Percentiles rank a stretch among this genome's conserved stretches.
Evolutionary conservation across 192 early-diverging fungal species (phyloP).

Genomic region (Backusella circina): DNA sequence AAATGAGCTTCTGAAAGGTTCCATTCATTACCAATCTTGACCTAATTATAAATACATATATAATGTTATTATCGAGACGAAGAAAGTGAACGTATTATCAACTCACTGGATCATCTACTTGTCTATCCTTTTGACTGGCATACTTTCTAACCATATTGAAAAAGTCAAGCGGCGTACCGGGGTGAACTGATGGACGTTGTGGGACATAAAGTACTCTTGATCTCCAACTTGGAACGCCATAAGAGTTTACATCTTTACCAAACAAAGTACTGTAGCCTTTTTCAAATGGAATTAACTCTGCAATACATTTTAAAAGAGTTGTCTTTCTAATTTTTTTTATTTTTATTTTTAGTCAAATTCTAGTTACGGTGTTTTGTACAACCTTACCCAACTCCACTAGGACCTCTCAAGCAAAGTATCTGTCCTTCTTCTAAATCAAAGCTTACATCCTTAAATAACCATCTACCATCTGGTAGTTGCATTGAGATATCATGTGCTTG

Average conservation of each 20-base stretch:
- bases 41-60: conserved; percentile 19
- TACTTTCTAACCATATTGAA: conserved; percentile 54
- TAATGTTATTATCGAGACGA: no score
- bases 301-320: conserved; percentile 80
- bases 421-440: conserved; percentile 52
- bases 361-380: background rate
- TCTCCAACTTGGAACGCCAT: conserved; percentile 72
- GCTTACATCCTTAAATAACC: conserved; percentile 55
- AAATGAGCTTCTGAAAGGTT: conserved; percentile 61
- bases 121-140: conserved; percentile 38
- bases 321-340: conserved; percentile 66
- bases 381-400: conserved; percentile 66
- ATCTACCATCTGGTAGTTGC: conserved; percentile 39
- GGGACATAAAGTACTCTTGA: conserved; percentile 85
- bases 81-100: background rate
- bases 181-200: conserved; percentile 66
- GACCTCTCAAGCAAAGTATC: conserved; percentile 58
- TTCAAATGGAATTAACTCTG: conserved; percentile 65
- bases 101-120: conserved; percentile 55
- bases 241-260: conserved; percentile 48
- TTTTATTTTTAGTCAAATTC: background rate
- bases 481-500: conserved; percentile 10
- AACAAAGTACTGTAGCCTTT: conserved; percentile 52
- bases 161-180: conserved; percentile 73
- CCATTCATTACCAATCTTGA: conserved; percentile 67